Percentiles rank a stretch among this genome's conserved stretches.
Conservation (phyloP, 495 filamentous ascomycete genomes). For the Penicillium samsonianum region DNA sequence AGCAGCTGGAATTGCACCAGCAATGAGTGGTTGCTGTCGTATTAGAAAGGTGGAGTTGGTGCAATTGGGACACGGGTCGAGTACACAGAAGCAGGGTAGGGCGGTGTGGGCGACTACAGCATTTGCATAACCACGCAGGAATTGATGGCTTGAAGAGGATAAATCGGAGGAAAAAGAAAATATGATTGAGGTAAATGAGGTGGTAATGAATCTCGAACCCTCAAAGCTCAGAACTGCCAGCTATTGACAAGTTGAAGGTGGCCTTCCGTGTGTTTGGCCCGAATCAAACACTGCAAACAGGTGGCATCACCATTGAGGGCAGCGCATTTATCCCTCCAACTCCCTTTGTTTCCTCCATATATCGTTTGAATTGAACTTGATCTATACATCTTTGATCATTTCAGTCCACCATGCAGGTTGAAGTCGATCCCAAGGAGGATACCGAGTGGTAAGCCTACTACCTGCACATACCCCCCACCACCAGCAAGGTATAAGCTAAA, state of each 20-base stretch:
- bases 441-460: constrained; percentile 81
- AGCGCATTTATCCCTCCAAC: constrained; percentile 9
- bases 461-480: constrained; percentile 16
- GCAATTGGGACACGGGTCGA: constrained; percentile 31
- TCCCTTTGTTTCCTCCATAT: constrained; percentile 14
- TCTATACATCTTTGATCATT: not conserved
- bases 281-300: constrained; percentile 50
- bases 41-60: constrained; percentile 22
- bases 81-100: constrained; percentile 33
- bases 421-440: constrained; percentile 93
- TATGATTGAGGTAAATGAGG: constrained; percentile 16
- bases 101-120: constrained; percentile 38
- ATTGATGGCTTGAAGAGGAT: constrained; percentile 10
- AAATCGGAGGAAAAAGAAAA: constrained; percentile 2
- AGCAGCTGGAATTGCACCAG: constrained; percentile 43
- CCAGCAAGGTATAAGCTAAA: constrained; percentile 15
- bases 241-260: constrained; percentile 49
- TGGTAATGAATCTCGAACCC: constrained; percentile 22
- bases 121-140: constrained; percentile 26
- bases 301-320: constrained; percentile 35
- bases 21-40: constrained; percentile 29
- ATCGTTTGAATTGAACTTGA: constrained; percentile 7
- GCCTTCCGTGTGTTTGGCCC: constrained; percentile 49
- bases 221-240: constrained; percentile 29
- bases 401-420: constrained; percentile 69